Percentiles rank a stretch among this genome's conserved stretches.
phyloP scores from a whole-genome alignment of 2,329 filamentous ascomycete genomes.

The Madurella fahalii region DNA sequence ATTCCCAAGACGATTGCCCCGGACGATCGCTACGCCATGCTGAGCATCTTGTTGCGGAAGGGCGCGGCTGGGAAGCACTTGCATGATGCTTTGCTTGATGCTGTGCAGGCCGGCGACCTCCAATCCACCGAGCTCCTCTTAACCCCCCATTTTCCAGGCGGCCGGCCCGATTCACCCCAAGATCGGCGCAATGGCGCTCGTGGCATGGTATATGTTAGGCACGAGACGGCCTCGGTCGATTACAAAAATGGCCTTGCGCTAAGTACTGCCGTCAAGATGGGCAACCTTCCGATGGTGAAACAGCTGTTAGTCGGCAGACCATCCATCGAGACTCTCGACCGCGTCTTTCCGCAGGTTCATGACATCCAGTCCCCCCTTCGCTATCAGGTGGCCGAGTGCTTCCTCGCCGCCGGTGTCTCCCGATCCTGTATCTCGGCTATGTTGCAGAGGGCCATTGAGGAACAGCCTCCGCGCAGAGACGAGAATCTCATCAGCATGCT shows the following conservation, averaged over 20 bases:
- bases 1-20: slow-evolving; percentile 45
- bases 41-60: slow-evolving; percentile 45
- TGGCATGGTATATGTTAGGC: slow-evolving; percentile 37
- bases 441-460: slow-evolving; percentile 50
- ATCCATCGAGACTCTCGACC: slow-evolving; percentile 42
- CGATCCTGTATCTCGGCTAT: slow-evolving; percentile 45
- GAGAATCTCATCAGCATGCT: slow-evolving; percentile 50
- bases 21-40: slow-evolving; percentile 42
- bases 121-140: slow-evolving; percentile 48
- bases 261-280: slow-evolving; percentile 44
- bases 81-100: slow-evolving; percentile 48
- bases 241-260: slow-evolving; percentile 50
- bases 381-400: slow-evolving; percentile 46
- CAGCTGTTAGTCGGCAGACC: slow-evolving; percentile 46
- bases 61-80: slow-evolving; percentile 47
- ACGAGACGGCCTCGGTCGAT: slow-evolving; percentile 50
- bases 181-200: slow-evolving; percentile 29
- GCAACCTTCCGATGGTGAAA: slow-evolving; percentile 42
- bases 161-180: slow-evolving; percentile 26
- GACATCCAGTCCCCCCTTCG: slow-evolving; percentile 41
- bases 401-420: slow-evolving; percentile 46
- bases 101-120: slow-evolving; percentile 45
- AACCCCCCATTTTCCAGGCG: slow-evolving; percentile 42
- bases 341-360: slow-evolving; percentile 46
- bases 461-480: slow-evolving; percentile 45